Evolutionary conservation across 805 yeast genomes (phyloP).

Genomic region (Wickerhamomyces pijperi): DNA sequence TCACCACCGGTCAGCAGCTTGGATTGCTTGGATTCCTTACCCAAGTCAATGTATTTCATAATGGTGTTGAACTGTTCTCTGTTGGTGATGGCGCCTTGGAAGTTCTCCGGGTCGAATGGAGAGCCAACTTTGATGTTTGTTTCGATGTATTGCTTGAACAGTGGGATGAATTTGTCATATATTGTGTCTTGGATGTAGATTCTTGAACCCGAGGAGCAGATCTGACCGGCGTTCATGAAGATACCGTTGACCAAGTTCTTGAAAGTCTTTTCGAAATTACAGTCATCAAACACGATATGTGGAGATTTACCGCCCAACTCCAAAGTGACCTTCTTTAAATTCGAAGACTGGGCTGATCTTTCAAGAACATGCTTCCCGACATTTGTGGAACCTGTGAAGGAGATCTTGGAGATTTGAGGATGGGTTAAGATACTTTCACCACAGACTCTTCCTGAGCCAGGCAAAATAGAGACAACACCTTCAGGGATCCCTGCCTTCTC

Average conservation of each 20-base stretch:
- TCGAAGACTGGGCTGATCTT: slow-evolving; percentile 58
- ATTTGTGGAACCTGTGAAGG: slow-evolving; percentile 75
- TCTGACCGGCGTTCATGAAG: slow-evolving; percentile 74
- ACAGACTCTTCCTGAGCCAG: slow-evolving; percentile 65
- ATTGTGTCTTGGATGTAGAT: slow-evolving; percentile 62
- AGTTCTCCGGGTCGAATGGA: slow-evolving; percentile 57
- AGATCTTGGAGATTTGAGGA: slow-evolving; percentile 61
- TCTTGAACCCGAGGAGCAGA: slow-evolving; percentile 78
- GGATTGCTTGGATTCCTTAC: slow-evolving; percentile 54
- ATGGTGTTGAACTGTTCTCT: slow-evolving; percentile 60
- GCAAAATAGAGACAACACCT: slow-evolving; percentile 64
- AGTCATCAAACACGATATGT: slow-evolving; percentile 63
- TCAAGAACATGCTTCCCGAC: slow-evolving; percentile 64
- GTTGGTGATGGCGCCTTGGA: slow-evolving; percentile 75
- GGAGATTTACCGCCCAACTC: slow-evolving; percentile 84
- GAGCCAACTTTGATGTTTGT: slow-evolving; percentile 52
- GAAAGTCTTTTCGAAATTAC: slow-evolving; percentile 37
- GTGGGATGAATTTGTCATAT: slow-evolving; percentile 49
- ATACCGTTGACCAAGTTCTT: slow-evolving; percentile 53
- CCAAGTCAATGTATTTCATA: slow-evolving; percentile 52
- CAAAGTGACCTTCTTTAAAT: slow-evolving; percentile 68
- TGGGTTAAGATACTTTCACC: slow-evolving; percentile 65
- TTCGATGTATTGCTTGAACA: slow-evolving; percentile 49
- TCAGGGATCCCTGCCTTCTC: slow-evolving; percentile 64
- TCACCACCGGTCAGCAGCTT: slow-evolving; percentile 63